Evolutionary conservation across 2,329 filamentous ascomycete genomes (phyloP).

Genomic region (Chaetomiaceae sp.): DNA sequence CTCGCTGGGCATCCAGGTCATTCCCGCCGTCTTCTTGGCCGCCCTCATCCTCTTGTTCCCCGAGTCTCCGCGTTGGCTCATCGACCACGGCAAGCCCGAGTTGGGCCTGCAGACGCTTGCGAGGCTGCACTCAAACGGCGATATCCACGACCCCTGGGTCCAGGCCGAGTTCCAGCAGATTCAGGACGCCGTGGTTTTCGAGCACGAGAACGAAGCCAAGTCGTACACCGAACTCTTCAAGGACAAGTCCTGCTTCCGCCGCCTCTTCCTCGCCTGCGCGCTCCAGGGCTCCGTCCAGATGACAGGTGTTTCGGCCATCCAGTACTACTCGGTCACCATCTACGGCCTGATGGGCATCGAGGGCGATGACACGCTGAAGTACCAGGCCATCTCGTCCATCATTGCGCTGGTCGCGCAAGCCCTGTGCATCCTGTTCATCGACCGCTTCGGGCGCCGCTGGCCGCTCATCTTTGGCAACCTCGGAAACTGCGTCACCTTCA

Average conservation of each 20-base stretch:
- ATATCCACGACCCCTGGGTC: constrained; percentile 64
- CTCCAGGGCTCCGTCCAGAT: constrained; percentile 71
- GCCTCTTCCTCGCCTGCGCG: constrained; percentile 64
- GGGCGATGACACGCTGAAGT: constrained; percentile 62
- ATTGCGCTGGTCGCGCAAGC: constrained; percentile 66
- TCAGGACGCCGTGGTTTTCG: constrained; percentile 54
- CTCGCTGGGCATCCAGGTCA: constrained; percentile 46
- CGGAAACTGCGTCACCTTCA: constrained; percentile 49
- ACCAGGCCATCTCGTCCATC: constrained; percentile 70
- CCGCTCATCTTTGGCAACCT: constrained; percentile 66
- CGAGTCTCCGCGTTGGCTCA: constrained; percentile 70
- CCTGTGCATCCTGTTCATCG: constrained; percentile 64
- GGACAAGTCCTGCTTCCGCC: constrained; percentile 64
- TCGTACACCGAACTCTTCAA: constrained; percentile 32
- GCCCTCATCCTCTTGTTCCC: constrained; percentile 65
- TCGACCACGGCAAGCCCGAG: constrained; percentile 59
- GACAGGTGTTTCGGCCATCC: constrained; percentile 70
- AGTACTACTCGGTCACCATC: constrained; percentile 67
- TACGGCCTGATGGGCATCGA: constrained; percentile 66
- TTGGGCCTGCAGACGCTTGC: constrained; percentile 64
- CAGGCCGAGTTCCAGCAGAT: constrained; percentile 69
- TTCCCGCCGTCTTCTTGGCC: constrained; percentile 62
- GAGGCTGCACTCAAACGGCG: constrained; percentile 64
- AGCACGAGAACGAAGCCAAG: constrained; percentile 66
- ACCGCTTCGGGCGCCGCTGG: constrained; percentile 66